These are phyloP conservation scores for Prunus salicina DNA, from an alignment of 306 rosid species.

Conservation along the genomic window DNA sequence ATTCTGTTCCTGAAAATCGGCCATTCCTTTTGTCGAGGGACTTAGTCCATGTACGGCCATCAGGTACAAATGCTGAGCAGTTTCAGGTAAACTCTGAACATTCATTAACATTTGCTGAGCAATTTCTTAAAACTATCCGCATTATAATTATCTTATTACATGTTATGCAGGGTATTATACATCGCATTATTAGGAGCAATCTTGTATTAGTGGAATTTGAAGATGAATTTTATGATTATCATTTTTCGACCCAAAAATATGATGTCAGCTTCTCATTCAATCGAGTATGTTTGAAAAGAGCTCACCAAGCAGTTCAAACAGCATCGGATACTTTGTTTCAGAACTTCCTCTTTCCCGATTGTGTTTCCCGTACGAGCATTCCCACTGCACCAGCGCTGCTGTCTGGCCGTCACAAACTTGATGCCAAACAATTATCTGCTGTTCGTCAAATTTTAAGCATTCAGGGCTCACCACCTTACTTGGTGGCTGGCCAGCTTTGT, in stretches of 20 bases:
- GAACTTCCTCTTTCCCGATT: constrained; percentile 29
- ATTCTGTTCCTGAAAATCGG: constrained; percentile 6
- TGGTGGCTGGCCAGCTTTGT: constrained; percentile 23
- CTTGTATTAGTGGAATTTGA: constrained; percentile 24
- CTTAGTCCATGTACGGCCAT: constrained; percentile 24
- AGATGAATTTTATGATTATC: constrained; percentile 16
- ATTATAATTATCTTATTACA: background rate
- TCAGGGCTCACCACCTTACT: constrained; percentile 33
- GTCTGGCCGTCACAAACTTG: background rate
- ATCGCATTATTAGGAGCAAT: background rate
- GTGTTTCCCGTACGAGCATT: background rate
- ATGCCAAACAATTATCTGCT: background rate
- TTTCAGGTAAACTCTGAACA: constrained; percentile 15
- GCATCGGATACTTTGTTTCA: constrained; percentile 17
- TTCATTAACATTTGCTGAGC: too few species aligned
- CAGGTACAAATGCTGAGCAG: background rate
- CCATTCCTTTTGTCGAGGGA: constrained; percentile 39
- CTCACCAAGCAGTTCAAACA: constrained; percentile 31
- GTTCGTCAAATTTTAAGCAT: constrained; percentile 11
- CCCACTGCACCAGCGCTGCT: background rate
- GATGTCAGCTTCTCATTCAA: constrained; percentile 43
- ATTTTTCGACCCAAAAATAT: constrained; percentile 7
- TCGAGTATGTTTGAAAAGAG: constrained; percentile 33
- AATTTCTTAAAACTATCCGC: background rate
- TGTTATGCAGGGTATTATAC: constrained; percentile 19